These are phyloP conservation scores for Aspergillus affinis DNA, from an alignment of 495 filamentous ascomycete genomes.

Conservation along the genomic window DNA sequence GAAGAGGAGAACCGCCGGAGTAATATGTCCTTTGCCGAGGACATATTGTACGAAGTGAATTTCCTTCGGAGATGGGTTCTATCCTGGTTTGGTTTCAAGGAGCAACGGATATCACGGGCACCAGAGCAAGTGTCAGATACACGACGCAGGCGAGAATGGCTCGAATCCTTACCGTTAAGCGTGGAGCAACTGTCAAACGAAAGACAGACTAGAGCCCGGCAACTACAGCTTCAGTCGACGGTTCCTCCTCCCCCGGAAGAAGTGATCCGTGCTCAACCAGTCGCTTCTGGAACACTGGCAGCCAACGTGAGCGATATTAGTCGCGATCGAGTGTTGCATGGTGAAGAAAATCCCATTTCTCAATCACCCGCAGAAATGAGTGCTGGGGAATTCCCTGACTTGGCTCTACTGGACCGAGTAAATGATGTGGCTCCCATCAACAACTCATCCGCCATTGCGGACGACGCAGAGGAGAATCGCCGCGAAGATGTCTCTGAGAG, in stretches of 20 bases:
- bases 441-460: conserved; percentile 16
- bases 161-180: conserved; percentile 28
- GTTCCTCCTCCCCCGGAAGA: conserved; percentile 12
- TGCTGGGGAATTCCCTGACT: conserved; percentile 31
- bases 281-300: not conserved
- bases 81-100: conserved; percentile 31
- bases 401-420: conserved; percentile 29
- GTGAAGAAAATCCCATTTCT: conserved; percentile 38
- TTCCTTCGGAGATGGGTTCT: conserved; percentile 35
- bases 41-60: conserved; percentile 37
- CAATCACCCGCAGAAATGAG: conserved; percentile 42
- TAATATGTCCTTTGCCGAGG: conserved; percentile 39
- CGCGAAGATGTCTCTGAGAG: conserved; percentile 16
- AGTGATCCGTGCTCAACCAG: not conserved
- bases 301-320: conserved; percentile 8
- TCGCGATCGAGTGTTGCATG: conserved; percentile 32
- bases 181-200: conserved; percentile 35
- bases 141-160: conserved; percentile 23
- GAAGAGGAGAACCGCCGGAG: conserved; percentile 42
- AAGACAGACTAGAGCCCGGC: conserved; percentile 22
- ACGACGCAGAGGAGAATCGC: conserved; percentile 15
- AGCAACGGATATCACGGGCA: conserved; percentile 10
- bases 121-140: conserved; percentile 18
- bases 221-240: conserved; percentile 6
- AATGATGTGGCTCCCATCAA: conserved; percentile 21